A percentile compares a stretch with the other conserved stretches of the same genome.
phyloP scores from a whole-genome alignment of 306 rosid genomes.

The Coriaria nepalensis region DNA sequence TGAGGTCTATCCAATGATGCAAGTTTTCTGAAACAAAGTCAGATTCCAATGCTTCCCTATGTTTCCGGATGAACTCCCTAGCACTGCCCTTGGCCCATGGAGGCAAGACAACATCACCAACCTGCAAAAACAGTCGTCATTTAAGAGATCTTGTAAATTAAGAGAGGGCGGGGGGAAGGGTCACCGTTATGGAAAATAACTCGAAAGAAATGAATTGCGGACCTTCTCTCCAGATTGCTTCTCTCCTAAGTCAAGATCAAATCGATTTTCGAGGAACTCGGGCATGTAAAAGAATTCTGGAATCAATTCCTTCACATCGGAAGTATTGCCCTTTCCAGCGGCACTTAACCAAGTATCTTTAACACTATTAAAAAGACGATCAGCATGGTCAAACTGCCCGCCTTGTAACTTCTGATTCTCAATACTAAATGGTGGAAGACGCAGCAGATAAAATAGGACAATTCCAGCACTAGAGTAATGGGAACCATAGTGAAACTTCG shows the following conservation, averaged over 20 bases:
- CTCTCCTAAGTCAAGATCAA: slow-evolving; percentile 97
- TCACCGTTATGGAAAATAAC: not conserved
- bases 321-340: slow-evolving; percentile 97
- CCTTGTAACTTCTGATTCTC: slow-evolving; percentile 99
- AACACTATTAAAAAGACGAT: slow-evolving; percentile 95
- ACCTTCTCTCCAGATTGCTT: slow-evolving; percentile 99
- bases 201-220: slow-evolving; percentile 3
- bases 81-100: slow-evolving; percentile 93
- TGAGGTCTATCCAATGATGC: slow-evolving; percentile 99
- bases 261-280: slow-evolving; percentile 73
- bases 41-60: slow-evolving; percentile 98
- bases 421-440: slow-evolving; percentile 85
- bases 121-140: slow-evolving; percentile 33
- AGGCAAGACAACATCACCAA: slow-evolving; percentile 82
- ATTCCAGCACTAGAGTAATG: slow-evolving; percentile 99
- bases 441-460: slow-evolving; percentile 91
- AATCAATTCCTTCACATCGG: slow-evolving; percentile 96
- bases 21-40: slow-evolving; percentile 81
- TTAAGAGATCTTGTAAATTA: too few relatives aligned
- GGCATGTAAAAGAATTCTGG: slow-evolving; percentile 99
- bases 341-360: slow-evolving; percentile 97
- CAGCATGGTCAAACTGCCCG: slow-evolving; percentile 99
- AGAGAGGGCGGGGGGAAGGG: too few relatives aligned
- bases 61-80: slow-evolving; percentile 90
- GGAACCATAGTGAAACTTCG: slow-evolving; percentile 96